A percentile compares a stretch with the other conserved stretches of the same genome.
Conservation (phyloP, 148 eudicot genomes). For the Vaccinium macrocarpon region DNA sequence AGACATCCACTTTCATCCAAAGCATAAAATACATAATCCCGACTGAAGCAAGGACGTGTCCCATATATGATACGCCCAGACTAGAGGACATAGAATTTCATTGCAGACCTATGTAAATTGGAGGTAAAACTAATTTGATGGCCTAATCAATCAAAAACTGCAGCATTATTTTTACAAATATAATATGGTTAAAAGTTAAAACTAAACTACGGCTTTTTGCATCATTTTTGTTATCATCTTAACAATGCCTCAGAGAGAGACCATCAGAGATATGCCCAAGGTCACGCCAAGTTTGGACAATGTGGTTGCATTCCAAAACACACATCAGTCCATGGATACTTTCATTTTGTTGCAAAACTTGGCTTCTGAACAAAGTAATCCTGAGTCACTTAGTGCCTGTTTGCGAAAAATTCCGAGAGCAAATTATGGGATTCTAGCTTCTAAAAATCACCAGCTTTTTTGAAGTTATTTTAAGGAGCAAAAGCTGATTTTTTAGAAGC, state of each 20-base stretch:
- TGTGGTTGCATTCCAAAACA: constrained; percentile 9
- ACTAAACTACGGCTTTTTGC: no score
- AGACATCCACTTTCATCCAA: background rate
- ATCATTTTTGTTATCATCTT: no score
- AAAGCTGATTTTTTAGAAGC: no score
- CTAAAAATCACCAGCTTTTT: no score
- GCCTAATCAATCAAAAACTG: background rate
- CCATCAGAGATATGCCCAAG: background rate
- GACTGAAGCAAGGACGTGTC: background rate
- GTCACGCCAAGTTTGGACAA: background rate
- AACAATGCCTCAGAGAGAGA: background rate
- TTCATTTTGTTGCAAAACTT: background rate
- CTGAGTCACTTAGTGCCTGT: background rate
- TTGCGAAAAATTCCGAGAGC: no score
- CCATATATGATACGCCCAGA: background rate
- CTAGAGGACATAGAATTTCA: background rate
- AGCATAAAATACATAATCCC: background rate
- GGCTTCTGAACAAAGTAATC: background rate
- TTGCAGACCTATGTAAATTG: background rate
- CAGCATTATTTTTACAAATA: no score
- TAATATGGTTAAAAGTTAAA: no score
- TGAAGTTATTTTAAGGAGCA: no score
- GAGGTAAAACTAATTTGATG: background rate
- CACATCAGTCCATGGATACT: background rate
- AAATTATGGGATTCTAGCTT: no score